Conservation (phyloP, 2,329 filamentous ascomycete genomes). For the Periconia sp. region DNA sequence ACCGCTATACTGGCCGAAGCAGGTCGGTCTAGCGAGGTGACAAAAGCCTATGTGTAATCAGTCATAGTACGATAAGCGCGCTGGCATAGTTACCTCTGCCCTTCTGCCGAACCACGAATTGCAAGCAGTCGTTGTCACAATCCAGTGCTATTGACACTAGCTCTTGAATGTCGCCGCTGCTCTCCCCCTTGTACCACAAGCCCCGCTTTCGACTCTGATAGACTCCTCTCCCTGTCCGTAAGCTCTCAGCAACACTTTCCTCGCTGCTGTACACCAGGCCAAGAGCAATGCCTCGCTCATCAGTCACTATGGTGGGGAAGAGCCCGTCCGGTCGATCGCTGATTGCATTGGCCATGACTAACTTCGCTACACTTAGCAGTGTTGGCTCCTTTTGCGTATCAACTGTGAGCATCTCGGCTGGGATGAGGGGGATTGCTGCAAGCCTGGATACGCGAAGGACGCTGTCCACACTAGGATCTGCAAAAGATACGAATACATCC, state of each 20-base stretch:
- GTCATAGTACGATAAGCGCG: background rate
- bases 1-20: constrained; percentile 85
- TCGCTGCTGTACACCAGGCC: constrained; percentile 94
- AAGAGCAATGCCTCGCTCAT: constrained; percentile 82
- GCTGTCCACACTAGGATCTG: constrained; percentile 46
- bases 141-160: constrained; percentile 84
- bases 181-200: constrained; percentile 95
- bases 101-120: constrained; percentile 88
- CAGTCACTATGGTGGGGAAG: constrained; percentile 87
- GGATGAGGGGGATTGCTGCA: constrained; percentile 71
- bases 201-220: constrained; percentile 97
- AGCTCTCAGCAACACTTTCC: constrained; percentile 85
- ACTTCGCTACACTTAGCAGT: constrained; percentile 69
- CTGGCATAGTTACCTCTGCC: constrained; percentile 64
- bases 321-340: constrained; percentile 85
- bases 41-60: constrained; percentile 70
- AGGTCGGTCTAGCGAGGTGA: constrained; percentile 88
- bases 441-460: constrained; percentile 52
- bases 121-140: constrained; percentile 91
- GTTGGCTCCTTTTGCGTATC: constrained; percentile 64
- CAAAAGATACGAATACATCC: constrained; percentile 58
- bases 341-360: constrained; percentile 77
- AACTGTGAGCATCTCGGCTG: constrained; percentile 72
- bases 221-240: constrained; percentile 81
- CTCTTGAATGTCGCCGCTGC: constrained; percentile 91